Conservation (phyloP, 1,284 basidiomycete genomes). For the Malassezia japonica region DNA sequence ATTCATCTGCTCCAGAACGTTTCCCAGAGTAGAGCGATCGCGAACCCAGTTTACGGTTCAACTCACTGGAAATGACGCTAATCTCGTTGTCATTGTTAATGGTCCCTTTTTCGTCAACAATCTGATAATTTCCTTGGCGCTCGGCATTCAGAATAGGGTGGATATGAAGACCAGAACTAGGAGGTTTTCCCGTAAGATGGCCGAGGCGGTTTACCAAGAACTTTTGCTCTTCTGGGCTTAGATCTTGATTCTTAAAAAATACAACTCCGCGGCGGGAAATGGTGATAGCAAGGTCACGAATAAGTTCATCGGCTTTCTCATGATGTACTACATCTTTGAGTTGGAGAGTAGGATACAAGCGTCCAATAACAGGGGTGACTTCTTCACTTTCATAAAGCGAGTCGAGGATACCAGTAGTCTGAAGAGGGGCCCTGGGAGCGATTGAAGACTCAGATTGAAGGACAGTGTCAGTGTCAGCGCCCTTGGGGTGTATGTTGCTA, state of each 20-base stretch:
- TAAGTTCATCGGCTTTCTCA: constrained; percentile 51
- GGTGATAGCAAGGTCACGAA: constrained; percentile 54
- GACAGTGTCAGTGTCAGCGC: not conserved
- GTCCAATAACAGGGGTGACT: constrained; percentile 49
- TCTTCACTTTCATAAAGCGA: constrained; percentile 18
- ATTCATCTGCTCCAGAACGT: constrained; percentile 12
- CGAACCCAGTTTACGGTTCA: too few species aligned
- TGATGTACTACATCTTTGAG: constrained; percentile 50
- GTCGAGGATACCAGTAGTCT: constrained; percentile 24
- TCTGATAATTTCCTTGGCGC: constrained; percentile 27
- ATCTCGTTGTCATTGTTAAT: constrained; percentile 28
- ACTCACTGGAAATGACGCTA: constrained; percentile 24
- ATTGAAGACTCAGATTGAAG: not conserved
- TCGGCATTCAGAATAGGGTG: constrained; percentile 59
- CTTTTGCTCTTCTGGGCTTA: constrained; percentile 53
- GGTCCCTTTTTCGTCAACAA: constrained; percentile 17
- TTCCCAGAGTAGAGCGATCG: not conserved
- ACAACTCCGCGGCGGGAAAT: constrained; percentile 61
- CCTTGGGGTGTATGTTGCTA: not conserved
- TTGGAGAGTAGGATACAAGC: constrained; percentile 51
- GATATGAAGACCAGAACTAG: constrained; percentile 56
- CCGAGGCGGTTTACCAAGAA: constrained; percentile 54
- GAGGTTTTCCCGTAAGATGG: constrained; percentile 56
- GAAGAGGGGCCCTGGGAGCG: constrained; percentile 12
- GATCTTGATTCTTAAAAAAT: constrained; percentile 59